phyloP scores from a whole-genome alignment of 1,284 basidiomycete genomes.

The Cryptococcus maquisensis region DNA sequence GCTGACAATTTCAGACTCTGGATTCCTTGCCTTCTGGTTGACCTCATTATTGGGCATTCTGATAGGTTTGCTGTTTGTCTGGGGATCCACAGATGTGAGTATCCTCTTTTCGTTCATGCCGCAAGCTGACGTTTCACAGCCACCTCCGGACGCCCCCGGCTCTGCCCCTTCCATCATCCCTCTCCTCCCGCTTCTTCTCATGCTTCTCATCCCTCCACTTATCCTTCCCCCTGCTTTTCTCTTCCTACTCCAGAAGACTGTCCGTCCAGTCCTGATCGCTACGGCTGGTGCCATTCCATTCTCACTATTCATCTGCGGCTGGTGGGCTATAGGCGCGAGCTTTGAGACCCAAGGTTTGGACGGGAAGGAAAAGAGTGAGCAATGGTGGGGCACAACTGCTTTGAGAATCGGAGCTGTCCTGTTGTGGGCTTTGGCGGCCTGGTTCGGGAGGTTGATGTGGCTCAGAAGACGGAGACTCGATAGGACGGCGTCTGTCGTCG shows the following conservation, averaged over 20 bases:
- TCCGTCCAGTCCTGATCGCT: slow-evolving; percentile 72
- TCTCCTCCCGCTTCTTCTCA: slow-evolving; percentile 75
- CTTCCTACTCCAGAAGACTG: slow-evolving; percentile 68
- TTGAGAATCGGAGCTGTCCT: slow-evolving; percentile 72
- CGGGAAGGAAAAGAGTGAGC: slow-evolving; percentile 64
- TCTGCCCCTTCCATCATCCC: slow-evolving; percentile 57
- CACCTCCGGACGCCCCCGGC: slow-evolving; percentile 22
- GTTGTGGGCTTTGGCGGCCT: slow-evolving; percentile 64
- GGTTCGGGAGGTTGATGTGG: slow-evolving; percentile 68
- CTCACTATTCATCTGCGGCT: slow-evolving; percentile 70
- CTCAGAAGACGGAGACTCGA: slow-evolving; percentile 57
- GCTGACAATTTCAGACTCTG: slow-evolving; percentile 34
- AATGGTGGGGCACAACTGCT: slow-evolving; percentile 61
- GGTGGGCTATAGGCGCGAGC: slow-evolving; percentile 84
- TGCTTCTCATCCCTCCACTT: slow-evolving; percentile 70
- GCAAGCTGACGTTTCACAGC: slow-evolving; percentile 3
- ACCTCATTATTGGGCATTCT: slow-evolving; percentile 35
- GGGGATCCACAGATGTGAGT: slow-evolving; percentile 47
- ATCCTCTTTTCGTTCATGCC: not conserved
- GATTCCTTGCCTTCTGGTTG: slow-evolving; percentile 45
- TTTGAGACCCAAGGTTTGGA: slow-evolving; percentile 73
- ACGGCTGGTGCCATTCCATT: slow-evolving; percentile 76
- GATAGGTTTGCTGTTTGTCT: slow-evolving; percentile 44
- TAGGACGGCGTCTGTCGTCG: slow-evolving; percentile 63
- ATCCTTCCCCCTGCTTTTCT: slow-evolving; percentile 70